These are phyloP conservation scores for Dacryopinax primogenitus DNA, from an alignment of 768 basidiomycete genomes.

Conservation along the genomic window DNA sequence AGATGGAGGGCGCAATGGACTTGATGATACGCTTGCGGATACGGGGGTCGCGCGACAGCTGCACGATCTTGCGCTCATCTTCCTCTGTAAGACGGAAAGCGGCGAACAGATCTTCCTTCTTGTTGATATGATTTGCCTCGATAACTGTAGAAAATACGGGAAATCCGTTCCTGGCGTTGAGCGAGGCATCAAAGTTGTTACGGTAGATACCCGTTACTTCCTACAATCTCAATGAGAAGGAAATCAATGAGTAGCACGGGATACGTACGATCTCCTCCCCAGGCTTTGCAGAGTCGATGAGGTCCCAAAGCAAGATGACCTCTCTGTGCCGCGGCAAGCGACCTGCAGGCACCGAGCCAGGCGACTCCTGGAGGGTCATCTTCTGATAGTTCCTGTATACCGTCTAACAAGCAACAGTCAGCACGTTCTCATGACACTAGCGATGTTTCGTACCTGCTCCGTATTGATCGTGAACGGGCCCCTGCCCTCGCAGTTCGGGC, in stretches of 20 bases:
- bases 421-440: neutral
- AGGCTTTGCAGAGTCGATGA: constrained; percentile 95
- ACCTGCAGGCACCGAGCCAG: constrained; percentile 94
- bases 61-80: constrained; percentile 84
- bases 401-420: constrained; percentile 43
- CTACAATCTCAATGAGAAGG: constrained; percentile 32
- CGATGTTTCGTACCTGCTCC: constrained; percentile 52
- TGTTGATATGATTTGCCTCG: constrained; percentile 97
- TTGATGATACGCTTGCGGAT: constrained; percentile 97
- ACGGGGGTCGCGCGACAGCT: constrained; percentile 77
- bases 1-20: constrained; percentile 96
- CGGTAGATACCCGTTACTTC: constrained; percentile 97
- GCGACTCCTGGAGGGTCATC: constrained; percentile 96
- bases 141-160: constrained; percentile 98
- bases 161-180: constrained; percentile 98
- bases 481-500: constrained; percentile 84
- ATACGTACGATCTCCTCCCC: constrained; percentile 87
- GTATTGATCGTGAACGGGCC: constrained; percentile 96
- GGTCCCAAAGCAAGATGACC: constrained; percentile 91
- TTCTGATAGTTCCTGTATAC: constrained; percentile 98
- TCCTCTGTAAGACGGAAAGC: constrained; percentile 95
- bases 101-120: constrained; percentile 98
- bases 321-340: constrained; percentile 94
- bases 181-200: constrained; percentile 96
- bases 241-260: neutral